phyloP scores from a whole-genome alignment of 1,284 basidiomycete genomes.

The Ceratobasidium sp. region DNA sequence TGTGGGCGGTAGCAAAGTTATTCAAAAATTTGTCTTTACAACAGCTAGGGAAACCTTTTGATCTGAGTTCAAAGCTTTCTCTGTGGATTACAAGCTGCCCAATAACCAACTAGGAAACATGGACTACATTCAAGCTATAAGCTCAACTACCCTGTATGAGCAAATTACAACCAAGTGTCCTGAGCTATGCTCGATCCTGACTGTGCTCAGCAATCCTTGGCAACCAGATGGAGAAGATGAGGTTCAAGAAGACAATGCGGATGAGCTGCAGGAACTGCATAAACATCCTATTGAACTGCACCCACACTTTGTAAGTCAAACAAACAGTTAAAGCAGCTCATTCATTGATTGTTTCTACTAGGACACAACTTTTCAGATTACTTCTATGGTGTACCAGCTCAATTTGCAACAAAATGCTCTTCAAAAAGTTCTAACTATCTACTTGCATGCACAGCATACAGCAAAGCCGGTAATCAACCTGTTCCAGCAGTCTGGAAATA shows the following conservation, averaged over 20 bases:
- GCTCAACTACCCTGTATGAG: not conserved
- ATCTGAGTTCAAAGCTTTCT: not conserved
- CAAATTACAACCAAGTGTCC: not conserved
- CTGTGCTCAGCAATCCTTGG: not conserved
- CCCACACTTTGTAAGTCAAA: not conserved
- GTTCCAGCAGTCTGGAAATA: too few relatives aligned
- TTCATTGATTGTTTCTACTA: not conserved
- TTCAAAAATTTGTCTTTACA: too few relatives aligned
- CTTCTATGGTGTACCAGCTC: too few relatives aligned
- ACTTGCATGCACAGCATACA: too few relatives aligned
- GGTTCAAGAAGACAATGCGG: not conserved
- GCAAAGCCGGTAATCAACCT: too few relatives aligned
- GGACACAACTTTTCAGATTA: not conserved
- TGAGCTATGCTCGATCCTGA: not conserved
- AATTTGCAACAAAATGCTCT: too few relatives aligned
- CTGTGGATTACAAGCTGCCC: not conserved
- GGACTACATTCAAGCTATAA: not conserved
- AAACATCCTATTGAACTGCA: not conserved
- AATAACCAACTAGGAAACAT: not conserved
- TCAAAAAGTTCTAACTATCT: too few relatives aligned
- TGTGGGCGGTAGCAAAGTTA: too few relatives aligned
- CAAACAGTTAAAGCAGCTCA: not conserved
- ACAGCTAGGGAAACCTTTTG: too few relatives aligned
- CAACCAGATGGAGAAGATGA: not conserved
- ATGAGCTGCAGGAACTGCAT: not conserved